phyloP scores from a whole-genome alignment of 2,329 filamentous ascomycete species.

The Trichoderma atroviride region DNA sequence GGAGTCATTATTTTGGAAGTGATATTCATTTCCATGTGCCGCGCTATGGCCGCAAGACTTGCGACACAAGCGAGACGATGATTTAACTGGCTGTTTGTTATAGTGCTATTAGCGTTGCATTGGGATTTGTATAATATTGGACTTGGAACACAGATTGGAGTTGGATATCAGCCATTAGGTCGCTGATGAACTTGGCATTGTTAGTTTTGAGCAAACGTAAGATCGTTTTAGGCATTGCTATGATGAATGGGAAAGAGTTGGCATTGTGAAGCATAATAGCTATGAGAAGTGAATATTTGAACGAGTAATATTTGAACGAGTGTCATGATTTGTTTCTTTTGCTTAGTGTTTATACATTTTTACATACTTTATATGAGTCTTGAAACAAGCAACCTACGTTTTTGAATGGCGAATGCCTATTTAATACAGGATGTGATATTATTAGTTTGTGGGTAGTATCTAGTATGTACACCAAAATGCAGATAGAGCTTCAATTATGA shows the following conservation, averaged over 20 bases:
- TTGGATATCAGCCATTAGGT: not conserved
- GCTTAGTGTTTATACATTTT: not conserved
- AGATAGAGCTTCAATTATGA: no score
- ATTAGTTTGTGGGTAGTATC: no score
- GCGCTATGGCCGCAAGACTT: not conserved
- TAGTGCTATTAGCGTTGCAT: constrained; percentile 1
- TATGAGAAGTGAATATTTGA: not conserved
- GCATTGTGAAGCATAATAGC: not conserved
- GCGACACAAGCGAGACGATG: not conserved
- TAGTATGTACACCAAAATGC: no score
- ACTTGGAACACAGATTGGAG: not conserved
- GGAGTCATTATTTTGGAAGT: constrained; percentile 31
- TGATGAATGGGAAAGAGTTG: not conserved
- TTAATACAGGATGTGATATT: no score
- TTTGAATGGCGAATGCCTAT: no score
- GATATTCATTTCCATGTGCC: constrained; percentile 29
- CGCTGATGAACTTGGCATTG: not conserved
- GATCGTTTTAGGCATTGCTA: not conserved
- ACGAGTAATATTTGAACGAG: not conserved
- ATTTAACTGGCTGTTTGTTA: not conserved
- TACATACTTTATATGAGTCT: not conserved
- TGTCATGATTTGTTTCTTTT: not conserved
- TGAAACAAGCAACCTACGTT: not conserved
- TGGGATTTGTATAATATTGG: not conserved
- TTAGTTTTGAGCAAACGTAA: not conserved